phyloP scores from a whole-genome alignment of 441 rosid species.

The Euphorbia celastroides region DNA sequence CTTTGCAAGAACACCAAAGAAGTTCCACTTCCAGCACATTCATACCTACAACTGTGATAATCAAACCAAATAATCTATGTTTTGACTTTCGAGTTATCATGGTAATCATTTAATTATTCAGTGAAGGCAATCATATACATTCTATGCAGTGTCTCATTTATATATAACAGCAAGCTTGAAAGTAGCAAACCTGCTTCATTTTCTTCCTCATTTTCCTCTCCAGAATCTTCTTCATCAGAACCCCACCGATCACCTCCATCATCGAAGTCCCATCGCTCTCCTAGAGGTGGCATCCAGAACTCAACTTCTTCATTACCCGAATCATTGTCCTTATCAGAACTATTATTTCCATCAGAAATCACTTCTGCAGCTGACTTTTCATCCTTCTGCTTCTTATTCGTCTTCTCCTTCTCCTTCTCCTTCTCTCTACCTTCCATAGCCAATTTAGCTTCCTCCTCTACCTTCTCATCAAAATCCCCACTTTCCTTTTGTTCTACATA shows the following conservation, averaged over 20 bases:
- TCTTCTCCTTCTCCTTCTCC: conserved; percentile 27
- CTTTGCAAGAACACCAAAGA: too few relatives aligned
- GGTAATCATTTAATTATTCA: neutral
- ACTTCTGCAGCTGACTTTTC: conserved; percentile 38
- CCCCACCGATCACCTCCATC: conserved; percentile 84
- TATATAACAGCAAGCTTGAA: conserved; percentile 1
- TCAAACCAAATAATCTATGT: conserved; percentile 13
- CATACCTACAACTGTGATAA: too few relatives aligned
- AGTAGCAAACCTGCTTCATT: conserved; percentile 45
- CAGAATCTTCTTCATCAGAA: conserved; percentile 58
- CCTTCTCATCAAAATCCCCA: conserved; percentile 27
- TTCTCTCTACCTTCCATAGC: conserved; percentile 28
- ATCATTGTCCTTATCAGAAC: conserved; percentile 43
- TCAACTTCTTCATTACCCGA: conserved; percentile 57
- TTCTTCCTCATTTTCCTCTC: conserved; percentile 37
- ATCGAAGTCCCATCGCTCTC: conserved; percentile 89
- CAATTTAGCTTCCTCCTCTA: conserved; percentile 17
- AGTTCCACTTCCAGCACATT: too few relatives aligned
- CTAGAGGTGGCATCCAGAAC: conserved; percentile 88
- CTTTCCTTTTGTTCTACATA: conserved; percentile 63
- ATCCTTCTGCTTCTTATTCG: conserved; percentile 27
- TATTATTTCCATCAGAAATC: conserved; percentile 46
- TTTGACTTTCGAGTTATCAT: conserved; percentile 8
- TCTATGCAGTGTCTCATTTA: conserved; percentile 8
- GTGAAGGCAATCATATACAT: neutral